Evolutionary conservation across 495 filamentous ascomycete species (phyloP), one percentile per base, ranked within the genome.

Genomic region (Daldinia vernicosa): DNA sequence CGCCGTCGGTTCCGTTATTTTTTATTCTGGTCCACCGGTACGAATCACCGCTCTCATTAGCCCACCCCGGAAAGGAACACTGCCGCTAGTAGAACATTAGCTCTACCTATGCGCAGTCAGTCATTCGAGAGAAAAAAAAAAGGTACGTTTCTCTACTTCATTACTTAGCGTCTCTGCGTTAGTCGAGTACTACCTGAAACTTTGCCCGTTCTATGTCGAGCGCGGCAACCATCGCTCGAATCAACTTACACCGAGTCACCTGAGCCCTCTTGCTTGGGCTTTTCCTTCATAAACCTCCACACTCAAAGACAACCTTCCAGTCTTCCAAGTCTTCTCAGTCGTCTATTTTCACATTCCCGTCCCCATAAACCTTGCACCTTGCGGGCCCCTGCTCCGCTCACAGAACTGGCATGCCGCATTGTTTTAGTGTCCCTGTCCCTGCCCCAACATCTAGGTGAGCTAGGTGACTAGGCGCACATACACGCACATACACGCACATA

Each of bases 1-100:
- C 66, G 66, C 70, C 70, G 56, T 68, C 70, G 66, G 66, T 66
- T 69, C 66, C 70, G 61, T 73, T 69, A 39, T 69, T 73, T 73
- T 69, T 63, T 14, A 66, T 60, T 65, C 30, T 73, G 62, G 58
- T 66, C 66, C 66, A 69, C 66, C 66, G 62, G 66, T 57, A 52
- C 66, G 66, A 73, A 73, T 73, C 70, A 69, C 56, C 66, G 58
- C 45, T 63, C 57, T 69, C 19, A 63, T 53, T 73, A 66, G 60
- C 52, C 61, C 66, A 66, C 66, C 70, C 70, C 70, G 63, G 70
- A 73, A 63, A 69, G 66, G 45, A 69, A 73, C 70, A 61, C 66
- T 69, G 66, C 70, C 60, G 66, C 66, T 72, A 67, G 64, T 60
- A 65, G 61, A 56, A 57, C 27, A 62, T 61, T 64, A 72, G 69